Conservation (phyloP, 2,329 filamentous ascomycete species). For the Ramularia collo-cygni region DNA sequence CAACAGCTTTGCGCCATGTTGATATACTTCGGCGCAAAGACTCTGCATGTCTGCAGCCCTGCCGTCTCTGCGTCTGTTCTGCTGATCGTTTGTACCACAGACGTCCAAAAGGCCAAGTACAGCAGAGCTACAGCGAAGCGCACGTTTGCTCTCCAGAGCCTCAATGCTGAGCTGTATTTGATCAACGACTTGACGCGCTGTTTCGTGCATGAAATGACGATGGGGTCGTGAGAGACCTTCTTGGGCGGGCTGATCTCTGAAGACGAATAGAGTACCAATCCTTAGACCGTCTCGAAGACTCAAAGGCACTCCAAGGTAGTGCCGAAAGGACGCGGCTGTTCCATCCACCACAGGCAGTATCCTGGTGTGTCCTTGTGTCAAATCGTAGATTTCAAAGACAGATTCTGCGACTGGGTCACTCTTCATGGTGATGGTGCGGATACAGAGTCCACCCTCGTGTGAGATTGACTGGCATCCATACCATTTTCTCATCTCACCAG, state of each 20-base stretch:
- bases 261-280: conserved; percentile 31
- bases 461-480: conserved; percentile 5
- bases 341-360: conserved; percentile 5
- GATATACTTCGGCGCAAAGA: neutral
- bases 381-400: conserved; percentile 5
- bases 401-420: neutral
- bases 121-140: conserved; percentile 1
- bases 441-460: conserved; percentile 3
- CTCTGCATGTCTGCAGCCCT: no score
- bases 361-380: conserved; percentile 1
- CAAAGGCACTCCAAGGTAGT: conserved; percentile 52
- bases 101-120: neutral
- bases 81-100: neutral
- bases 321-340: conserved; percentile 27
- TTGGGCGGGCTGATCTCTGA: conserved; percentile 1
- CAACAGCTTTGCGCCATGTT: neutral
- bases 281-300: conserved; percentile 48
- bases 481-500: no score
- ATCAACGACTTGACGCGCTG: conserved; percentile 1
- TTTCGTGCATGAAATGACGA: conserved; percentile 2
- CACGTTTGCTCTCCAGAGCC: conserved; percentile 2
- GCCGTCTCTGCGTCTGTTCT: no score
- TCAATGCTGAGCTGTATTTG: conserved; percentile 3
- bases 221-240: neutral
- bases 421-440: conserved; percentile 4